These are phyloP conservation scores for Narthecium ossifragum DNA, from an alignment of 106 monocot genomes.

Conservation along the genomic window DNA sequence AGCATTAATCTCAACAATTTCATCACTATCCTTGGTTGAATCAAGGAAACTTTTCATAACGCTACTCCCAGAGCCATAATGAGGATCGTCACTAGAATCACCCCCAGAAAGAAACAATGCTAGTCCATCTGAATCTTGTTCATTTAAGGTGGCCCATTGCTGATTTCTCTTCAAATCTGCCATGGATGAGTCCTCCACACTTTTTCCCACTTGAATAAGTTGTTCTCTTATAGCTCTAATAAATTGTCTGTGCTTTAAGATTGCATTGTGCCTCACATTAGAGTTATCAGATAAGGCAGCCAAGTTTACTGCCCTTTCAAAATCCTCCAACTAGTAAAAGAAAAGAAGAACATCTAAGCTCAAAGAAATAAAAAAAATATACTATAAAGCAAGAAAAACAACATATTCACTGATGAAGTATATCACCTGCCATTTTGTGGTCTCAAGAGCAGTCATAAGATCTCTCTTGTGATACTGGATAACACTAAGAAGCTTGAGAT, in stretches of 20 bases:
- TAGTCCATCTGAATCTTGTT: conserved; percentile 40
- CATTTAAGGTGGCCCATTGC: conserved; percentile 23
- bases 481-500: conserved; percentile 23
- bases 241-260: conserved; percentile 48
- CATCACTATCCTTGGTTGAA: conserved; percentile 25
- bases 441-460: conserved; percentile 54
- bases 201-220: conserved; percentile 33
- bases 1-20: conserved; percentile 44
- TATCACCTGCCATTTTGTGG: conserved; percentile 76
- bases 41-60: conserved; percentile 23
- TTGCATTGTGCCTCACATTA: conserved; percentile 48
- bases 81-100: conserved; percentile 7
- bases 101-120: conserved; percentile 61
- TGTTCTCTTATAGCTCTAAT: conserved; percentile 60
- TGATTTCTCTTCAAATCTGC: conserved; percentile 13
- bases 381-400: background rate
- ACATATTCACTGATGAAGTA: background rate
- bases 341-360: background rate
- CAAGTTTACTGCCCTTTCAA: conserved; percentile 57
- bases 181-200: conserved; percentile 22
- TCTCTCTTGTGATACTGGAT: conserved; percentile 56
- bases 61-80: conserved; percentile 16
- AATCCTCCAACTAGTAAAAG: conserved; percentile 54
- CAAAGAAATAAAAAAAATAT: background rate
- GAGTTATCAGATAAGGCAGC: conserved; percentile 45